These are phyloP conservation scores for Suillus alpinus DNA, from an alignment of 768 basidiomycete genomes.

Conservation along the genomic window DNA sequence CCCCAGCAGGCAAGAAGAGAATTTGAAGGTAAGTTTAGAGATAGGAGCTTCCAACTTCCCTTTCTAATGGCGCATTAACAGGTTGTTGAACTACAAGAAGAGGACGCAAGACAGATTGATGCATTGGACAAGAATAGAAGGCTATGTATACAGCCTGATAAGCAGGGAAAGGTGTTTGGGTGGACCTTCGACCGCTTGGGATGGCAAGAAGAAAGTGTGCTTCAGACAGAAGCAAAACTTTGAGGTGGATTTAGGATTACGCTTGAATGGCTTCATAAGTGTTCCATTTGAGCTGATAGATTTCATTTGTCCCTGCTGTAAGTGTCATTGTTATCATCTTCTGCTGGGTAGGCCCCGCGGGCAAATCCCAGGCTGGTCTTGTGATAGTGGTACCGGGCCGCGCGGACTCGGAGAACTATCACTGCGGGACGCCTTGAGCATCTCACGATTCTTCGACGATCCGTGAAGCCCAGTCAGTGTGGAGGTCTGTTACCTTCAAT, in stretches of 20 bases:
- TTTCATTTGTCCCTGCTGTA: background rate
- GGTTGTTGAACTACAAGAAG: slow-evolving; percentile 29
- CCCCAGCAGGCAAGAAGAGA: slow-evolving; percentile 46
- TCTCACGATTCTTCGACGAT: background rate
- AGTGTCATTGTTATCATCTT: background rate
- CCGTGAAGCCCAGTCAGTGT: background rate
- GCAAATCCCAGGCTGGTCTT: background rate
- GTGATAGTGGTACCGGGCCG: background rate
- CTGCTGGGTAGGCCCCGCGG: background rate
- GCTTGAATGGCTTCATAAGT: background rate
- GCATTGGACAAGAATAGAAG: slow-evolving; percentile 32
- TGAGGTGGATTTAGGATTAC: background rate
- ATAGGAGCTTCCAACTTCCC: background rate
- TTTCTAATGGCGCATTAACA: slow-evolving; percentile 9
- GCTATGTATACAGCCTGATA: slow-evolving; percentile 25
- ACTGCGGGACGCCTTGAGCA: background rate
- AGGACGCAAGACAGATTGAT: slow-evolving; percentile 32
- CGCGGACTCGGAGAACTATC: background rate
- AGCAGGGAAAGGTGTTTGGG: slow-evolving; percentile 35
- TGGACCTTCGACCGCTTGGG: slow-evolving; percentile 46
- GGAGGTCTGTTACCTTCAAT: background rate
- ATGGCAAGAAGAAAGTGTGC: slow-evolving; percentile 32
- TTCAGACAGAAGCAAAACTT: background rate
- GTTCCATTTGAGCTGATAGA: background rate
- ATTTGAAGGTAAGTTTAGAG: slow-evolving; percentile 39